Evolutionary conservation across 176 grass and related monocot genomes (phyloP), one percentile per base, ranked within the genome.

Genomic region (Oryza meyeriana): DNA sequence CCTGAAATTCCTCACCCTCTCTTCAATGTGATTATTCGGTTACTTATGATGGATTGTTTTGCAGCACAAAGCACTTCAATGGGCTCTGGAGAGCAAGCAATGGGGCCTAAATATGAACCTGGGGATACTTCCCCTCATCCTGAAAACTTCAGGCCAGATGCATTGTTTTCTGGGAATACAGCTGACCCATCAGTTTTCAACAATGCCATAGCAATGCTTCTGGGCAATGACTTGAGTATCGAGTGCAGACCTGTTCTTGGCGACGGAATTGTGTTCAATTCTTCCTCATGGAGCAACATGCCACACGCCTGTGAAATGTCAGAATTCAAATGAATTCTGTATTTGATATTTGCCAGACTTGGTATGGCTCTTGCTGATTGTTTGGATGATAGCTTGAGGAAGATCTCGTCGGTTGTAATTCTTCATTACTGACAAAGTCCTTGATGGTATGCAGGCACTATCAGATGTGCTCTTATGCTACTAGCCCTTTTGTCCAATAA

Each of bases 91-190:
- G 84, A 79, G 75, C 79, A 83, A 47, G 25, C 22, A 22, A 39
- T 50, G 70, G 50, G 81, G 36, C 71, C 59, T 66, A 71, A 61
- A 42, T 72, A 77, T 24, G 77, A 84, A 42, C 61, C 38, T 24
- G 81, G 86, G 50, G 87, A 85, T 24, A 78, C 64, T 83, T 92
- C 90, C 26, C 66, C 93, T 68, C 72, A 79, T 84, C 61, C 61
- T 58, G 90, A 83, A 90, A 86, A 69, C 38, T 86, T 78, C 11
- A 92, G 90, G 88, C 88, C 94, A 47, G 94, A 94, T 22, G 80
- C 84, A n/a, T 72, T 92, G 35, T 89, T 94, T 74, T 88, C 92
- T 59, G 71, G 85, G 47, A 92, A 75, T 78, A 79, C 71, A 44
- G 80, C 90, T 20, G 80, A 92, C 55, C 31, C 69, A 8, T 86